Percentiles rank a stretch among this genome's conserved stretches.
These are phyloP conservation scores for Pelomyxa schiedti DNA, from an alignment of 78 protist genomes.

Conservation along the genomic window DNA sequence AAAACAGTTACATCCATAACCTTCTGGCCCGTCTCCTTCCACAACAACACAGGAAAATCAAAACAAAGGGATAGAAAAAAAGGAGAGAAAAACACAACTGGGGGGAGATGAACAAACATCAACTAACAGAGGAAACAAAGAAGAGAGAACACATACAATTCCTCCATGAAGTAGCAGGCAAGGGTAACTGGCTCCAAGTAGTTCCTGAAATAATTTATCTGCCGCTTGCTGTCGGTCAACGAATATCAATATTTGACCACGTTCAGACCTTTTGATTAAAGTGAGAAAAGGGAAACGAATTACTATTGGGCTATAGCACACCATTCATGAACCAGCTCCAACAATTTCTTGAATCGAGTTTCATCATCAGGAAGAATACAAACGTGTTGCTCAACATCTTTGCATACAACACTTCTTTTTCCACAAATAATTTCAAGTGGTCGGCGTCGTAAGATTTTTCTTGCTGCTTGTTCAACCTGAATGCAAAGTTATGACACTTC, in stretches of 20 bases:
- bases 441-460: slow-evolving; percentile 30
- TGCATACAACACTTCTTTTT: slow-evolving; percentile 61
- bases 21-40: too few species aligned
- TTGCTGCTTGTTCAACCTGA: slow-evolving; percentile 37
- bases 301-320: too few species aligned
- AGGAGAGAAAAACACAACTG: too few species aligned
- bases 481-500: background rate
- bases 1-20: too few species aligned
- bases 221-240: slow-evolving; percentile 73
- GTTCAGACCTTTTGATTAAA: too few species aligned
- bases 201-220: slow-evolving; percentile 60
- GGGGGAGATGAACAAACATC: too few species aligned
- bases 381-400: slow-evolving; percentile 74
- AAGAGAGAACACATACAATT: too few species aligned
- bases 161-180: slow-evolving; percentile 88
- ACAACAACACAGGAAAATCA: too few species aligned
- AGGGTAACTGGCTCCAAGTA: slow-evolving; percentile 39
- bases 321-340: slow-evolving; percentile 50
- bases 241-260: slow-evolving; percentile 72
- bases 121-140: too few species aligned
- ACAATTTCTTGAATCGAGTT: slow-evolving; percentile 29
- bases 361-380: slow-evolving; percentile 51
- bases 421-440: slow-evolving; percentile 91
- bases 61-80: too few species aligned
- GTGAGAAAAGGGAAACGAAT: too few species aligned